phyloP scores from a whole-genome alignment of 345 rosid species.

The Salix udensis region DNA sequence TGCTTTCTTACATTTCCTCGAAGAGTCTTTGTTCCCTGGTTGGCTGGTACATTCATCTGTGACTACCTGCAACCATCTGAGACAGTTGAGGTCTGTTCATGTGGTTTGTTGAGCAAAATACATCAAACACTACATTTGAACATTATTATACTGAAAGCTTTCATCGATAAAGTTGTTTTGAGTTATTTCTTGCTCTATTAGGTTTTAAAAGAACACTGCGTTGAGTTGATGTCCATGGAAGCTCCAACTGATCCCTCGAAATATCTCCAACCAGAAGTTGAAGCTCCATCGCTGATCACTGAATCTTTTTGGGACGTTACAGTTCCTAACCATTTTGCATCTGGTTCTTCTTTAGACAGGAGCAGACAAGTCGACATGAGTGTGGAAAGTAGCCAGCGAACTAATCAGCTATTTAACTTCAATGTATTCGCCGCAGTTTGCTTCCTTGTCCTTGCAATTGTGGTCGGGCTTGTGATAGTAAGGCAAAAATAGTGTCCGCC shows the following conservation, averaged over 20 bases:
- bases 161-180: not conserved
- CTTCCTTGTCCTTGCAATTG: slow-evolving; percentile 47
- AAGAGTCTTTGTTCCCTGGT: slow-evolving; percentile 85
- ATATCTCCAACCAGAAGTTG: slow-evolving; percentile 59
- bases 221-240: slow-evolving; percentile 78
- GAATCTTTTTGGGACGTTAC: slow-evolving; percentile 68
- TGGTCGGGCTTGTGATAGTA: slow-evolving; percentile 45
- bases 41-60: slow-evolving; percentile 52
- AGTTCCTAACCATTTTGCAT: slow-evolving; percentile 23
- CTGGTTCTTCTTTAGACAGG: slow-evolving; percentile 25
- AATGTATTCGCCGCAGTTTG: slow-evolving; percentile 41
- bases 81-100: slow-evolving; percentile 60
- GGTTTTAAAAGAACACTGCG: slow-evolving; percentile 81
- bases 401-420: slow-evolving; percentile 16
- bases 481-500: slow-evolving; percentile 17
- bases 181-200: slow-evolving; percentile 13
- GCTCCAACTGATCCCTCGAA: slow-evolving; percentile 40
- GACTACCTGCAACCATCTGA: slow-evolving; percentile 82
- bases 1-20: slow-evolving; percentile 59
- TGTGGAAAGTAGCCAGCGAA: slow-evolving; percentile 14
- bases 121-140: not conserved
- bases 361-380: slow-evolving; percentile 15
- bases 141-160: not conserved
- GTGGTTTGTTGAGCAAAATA: not conserved
- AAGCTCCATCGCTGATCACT: slow-evolving; percentile 34